Conservation (phyloP, 2,329 filamentous ascomycete species). For the Blastomyces percursus region DNA sequence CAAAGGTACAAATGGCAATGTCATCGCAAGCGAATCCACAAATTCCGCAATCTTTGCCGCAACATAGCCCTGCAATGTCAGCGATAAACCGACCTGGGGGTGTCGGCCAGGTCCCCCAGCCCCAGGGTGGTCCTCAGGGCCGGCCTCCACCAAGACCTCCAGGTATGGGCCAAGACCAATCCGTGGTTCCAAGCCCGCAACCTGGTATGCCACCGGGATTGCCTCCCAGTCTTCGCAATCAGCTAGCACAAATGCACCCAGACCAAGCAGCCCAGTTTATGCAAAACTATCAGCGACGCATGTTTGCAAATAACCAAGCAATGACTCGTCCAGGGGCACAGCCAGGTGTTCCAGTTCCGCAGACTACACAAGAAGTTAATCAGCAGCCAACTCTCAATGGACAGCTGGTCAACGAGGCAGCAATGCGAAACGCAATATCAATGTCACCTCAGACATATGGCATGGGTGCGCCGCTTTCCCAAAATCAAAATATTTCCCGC, state of each 20-base stretch:
- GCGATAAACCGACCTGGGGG: conserved; percentile 36
- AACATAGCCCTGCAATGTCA: conserved; percentile 32
- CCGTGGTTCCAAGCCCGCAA: conserved; percentile 22
- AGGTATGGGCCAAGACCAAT: conserved; percentile 26
- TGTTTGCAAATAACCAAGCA: conserved; percentile 22
- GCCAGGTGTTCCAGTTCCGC: conserved; percentile 21
- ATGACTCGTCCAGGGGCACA: conserved; percentile 27
- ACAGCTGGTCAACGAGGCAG: conserved; percentile 25
- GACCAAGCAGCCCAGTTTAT: conserved; percentile 27
- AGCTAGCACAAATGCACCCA: conserved; percentile 25
- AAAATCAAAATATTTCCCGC: conserved; percentile 24
- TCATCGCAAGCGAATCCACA: conserved; percentile 33
- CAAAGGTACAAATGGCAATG: conserved; percentile 37
- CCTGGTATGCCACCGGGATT: conserved; percentile 26
- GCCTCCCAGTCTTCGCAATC: conserved; percentile 27
- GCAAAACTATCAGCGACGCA: conserved; percentile 25
- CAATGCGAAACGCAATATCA: conserved; percentile 26
- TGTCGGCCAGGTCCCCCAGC: conserved; percentile 30
- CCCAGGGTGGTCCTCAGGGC: conserved; percentile 24
- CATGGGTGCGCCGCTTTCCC: conserved; percentile 21
- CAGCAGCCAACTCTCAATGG: conserved; percentile 25
- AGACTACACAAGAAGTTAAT: conserved; percentile 22
- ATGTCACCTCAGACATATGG: conserved; percentile 26
- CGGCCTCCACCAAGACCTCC: conserved; percentile 26
- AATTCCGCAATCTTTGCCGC: conserved; percentile 28